Percentiles rank a stretch among this genome's conserved stretches.
phyloP scores from a whole-genome alignment of 495 filamentous ascomycete species.

The Penicillium samsonianum region DNA sequence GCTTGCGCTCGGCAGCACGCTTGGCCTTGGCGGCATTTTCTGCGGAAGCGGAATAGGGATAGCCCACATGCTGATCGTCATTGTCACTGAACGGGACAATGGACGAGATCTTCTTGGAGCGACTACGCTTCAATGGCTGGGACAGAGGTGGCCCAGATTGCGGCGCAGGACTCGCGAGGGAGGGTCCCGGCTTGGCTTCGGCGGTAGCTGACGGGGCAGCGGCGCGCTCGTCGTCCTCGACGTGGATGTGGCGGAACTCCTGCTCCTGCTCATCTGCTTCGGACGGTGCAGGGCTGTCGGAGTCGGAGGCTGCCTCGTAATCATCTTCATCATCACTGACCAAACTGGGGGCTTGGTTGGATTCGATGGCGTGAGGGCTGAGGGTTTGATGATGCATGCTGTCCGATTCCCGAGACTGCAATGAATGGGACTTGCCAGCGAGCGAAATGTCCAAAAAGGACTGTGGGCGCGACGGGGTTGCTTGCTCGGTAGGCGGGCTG shows the following conservation, averaged over 20 bases:
- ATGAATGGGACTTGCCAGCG: slow-evolving; percentile 30
- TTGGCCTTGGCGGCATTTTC: slow-evolving; percentile 28
- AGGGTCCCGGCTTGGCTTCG: slow-evolving; percentile 40
- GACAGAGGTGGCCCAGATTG: slow-evolving; percentile 35
- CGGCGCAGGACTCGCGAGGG: slow-evolving; percentile 35
- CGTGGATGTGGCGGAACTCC: slow-evolving; percentile 53
- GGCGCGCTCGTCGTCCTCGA: slow-evolving; percentile 53
- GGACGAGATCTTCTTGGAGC: slow-evolving; percentile 45
- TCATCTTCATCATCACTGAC: slow-evolving; percentile 87
- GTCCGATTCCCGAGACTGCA: slow-evolving; percentile 46
- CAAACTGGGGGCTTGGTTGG: slow-evolving; percentile 78
- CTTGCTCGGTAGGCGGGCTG: slow-evolving; percentile 31
- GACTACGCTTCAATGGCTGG: slow-evolving; percentile 47
- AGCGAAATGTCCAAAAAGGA: slow-evolving; percentile 39
- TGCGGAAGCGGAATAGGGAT: slow-evolving; percentile 47
- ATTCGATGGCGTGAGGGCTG: slow-evolving; percentile 76
- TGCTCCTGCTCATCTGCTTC: slow-evolving; percentile 49
- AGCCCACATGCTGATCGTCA: slow-evolving; percentile 50
- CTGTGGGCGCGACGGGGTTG: slow-evolving; percentile 36
- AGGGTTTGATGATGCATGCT: slow-evolving; percentile 61
- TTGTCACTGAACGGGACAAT: slow-evolving; percentile 46
- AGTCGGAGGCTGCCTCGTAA: slow-evolving; percentile 56
- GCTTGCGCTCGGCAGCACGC: slow-evolving; percentile 26
- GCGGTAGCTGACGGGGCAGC: slow-evolving; percentile 34
- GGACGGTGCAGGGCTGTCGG: slow-evolving; percentile 47